These are phyloP conservation scores for Talaromyces proteolyticus DNA, from an alignment of 495 filamentous ascomycete genomes.

Conservation along the genomic window DNA sequence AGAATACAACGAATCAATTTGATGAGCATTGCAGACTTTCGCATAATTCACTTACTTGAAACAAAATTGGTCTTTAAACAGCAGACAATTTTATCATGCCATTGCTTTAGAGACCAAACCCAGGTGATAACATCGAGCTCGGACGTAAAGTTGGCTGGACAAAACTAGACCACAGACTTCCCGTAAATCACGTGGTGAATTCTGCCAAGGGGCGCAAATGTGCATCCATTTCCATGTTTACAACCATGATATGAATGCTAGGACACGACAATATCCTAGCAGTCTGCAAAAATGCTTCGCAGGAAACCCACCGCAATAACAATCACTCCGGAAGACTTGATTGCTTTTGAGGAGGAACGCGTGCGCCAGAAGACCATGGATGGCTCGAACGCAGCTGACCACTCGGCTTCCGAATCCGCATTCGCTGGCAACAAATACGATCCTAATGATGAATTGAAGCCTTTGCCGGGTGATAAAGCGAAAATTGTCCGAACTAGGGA, in stretches of 20 bases:
- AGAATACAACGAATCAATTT: no score
- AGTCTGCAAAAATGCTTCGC: conserved; percentile 59
- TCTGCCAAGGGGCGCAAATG: no score
- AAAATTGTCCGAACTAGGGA: conserved; percentile 44
- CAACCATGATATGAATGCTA: no score
- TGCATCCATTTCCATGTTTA: no score
- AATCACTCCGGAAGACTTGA: conserved; percentile 72
- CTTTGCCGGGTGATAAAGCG: conserved; percentile 47
- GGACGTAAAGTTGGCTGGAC: neutral
- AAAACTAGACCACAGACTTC: neutral
- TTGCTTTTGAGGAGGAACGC: conserved; percentile 63
- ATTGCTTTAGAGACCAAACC: no score
- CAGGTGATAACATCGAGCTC: neutral
- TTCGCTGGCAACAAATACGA: conserved; percentile 24
- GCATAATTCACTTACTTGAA: neutral
- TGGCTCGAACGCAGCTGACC: neutral
- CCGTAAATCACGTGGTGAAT: neutral
- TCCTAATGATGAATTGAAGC: conserved; percentile 54
- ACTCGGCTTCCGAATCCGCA: neutral
- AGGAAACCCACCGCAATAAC: conserved; percentile 72
- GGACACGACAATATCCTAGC: neutral
- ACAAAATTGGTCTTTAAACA: neutral
- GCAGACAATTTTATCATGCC: neutral
- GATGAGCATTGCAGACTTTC: no score
- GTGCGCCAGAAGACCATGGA: conserved; percentile 9